Conservation (phyloP, 2,329 filamentous ascomycete genomes). For the Remersonia thermophila region DNA sequence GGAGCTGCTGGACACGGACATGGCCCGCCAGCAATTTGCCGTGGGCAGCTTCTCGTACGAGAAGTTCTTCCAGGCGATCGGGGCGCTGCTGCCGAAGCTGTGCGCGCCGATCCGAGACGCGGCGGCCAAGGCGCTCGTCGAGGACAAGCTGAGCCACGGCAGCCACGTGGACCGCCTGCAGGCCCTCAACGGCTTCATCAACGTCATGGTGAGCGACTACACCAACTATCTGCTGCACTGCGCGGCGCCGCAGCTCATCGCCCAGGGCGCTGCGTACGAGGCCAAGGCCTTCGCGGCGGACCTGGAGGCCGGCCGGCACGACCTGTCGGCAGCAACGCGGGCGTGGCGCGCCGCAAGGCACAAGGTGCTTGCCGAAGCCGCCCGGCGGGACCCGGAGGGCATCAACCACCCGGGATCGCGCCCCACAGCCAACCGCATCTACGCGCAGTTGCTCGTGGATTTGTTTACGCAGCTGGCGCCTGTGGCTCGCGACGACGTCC, state of each 20-base stretch:
- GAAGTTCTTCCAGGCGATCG: slow-evolving; percentile 68
- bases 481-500: slow-evolving; percentile 42
- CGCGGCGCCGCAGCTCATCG: slow-evolving; percentile 57
- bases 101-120: slow-evolving; percentile 72
- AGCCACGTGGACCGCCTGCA: slow-evolving; percentile 66
- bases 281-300: slow-evolving; percentile 58
- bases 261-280: slow-evolving; percentile 62
- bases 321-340: slow-evolving; percentile 46
- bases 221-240: slow-evolving; percentile 68
- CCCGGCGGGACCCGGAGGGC: slow-evolving; percentile 56
- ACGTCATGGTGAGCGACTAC: slow-evolving; percentile 68
- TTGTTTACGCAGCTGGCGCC: slow-evolving; percentile 56
- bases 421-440: slow-evolving; percentile 57
- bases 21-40: slow-evolving; percentile 55
- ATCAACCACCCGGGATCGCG: slow-evolving; percentile 49
- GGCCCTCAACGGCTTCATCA: slow-evolving; percentile 62
- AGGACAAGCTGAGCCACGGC: slow-evolving; percentile 46
- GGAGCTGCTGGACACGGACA: slow-evolving; percentile 61
- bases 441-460: slow-evolving; percentile 64
- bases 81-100: slow-evolving; percentile 61
- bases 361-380: slow-evolving; percentile 53
- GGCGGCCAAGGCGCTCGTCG: slow-evolving; percentile 56
- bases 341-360: slow-evolving; percentile 54
- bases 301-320: slow-evolving; percentile 41
- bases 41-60: slow-evolving; percentile 69